Evolutionary conservation across 2,329 filamentous ascomycete species (phyloP).

Genomic region (Beauveria sp.): DNA sequence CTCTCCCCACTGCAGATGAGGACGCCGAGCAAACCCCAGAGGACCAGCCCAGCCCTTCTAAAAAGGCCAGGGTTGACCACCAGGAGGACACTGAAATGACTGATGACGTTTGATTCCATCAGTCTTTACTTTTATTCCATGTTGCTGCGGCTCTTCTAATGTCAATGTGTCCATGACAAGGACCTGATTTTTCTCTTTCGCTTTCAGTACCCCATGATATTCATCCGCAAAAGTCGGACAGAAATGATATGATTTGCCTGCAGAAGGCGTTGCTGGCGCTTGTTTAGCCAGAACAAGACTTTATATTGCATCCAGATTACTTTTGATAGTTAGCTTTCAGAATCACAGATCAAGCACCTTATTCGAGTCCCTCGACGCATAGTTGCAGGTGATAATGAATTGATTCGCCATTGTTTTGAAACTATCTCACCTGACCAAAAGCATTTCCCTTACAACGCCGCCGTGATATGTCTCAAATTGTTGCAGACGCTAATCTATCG

Average conservation of each 20-base stretch:
- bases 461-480: background rate
- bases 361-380: background rate
- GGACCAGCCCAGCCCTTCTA: conserved; percentile 15
- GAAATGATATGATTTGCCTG: background rate
- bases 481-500: conserved; percentile 14
- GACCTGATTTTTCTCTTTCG: background rate
- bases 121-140: background rate
- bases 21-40: background rate
- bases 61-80: conserved; percentile 25
- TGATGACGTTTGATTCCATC: background rate
- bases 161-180: background rate
- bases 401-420: background rate
- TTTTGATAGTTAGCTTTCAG: background rate
- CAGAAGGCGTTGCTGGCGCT: background rate
- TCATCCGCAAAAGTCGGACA: background rate
- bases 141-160: background rate
- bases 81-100: background rate
- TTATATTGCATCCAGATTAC: background rate
- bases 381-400: background rate
- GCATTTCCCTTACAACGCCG: background rate
- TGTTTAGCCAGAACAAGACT: background rate
- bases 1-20: background rate
- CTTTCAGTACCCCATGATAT: background rate
- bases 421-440: background rate
- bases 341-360: background rate